phyloP scores from a whole-genome alignment of 2,329 filamentous ascomycete species.

The Mollisiaceae sp. region DNA sequence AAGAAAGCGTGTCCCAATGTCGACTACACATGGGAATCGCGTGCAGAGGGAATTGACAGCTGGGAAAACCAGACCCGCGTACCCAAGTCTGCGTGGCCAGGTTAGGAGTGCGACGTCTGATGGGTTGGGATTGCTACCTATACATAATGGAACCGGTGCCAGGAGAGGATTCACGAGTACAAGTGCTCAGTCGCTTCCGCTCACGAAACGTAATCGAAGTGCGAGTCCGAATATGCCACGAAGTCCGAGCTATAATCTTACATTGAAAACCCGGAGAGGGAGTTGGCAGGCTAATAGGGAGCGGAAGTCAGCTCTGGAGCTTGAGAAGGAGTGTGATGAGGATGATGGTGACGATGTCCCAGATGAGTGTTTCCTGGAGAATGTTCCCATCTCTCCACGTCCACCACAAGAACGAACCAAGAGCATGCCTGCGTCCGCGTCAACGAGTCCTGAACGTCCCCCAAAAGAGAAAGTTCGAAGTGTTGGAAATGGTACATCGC shows the following conservation, averaged over 20 bases:
- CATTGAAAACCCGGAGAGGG: slow-evolving; percentile 37
- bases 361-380: slow-evolving; percentile 79
- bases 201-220: slow-evolving; percentile 39
- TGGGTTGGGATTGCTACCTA: slow-evolving; percentile 40
- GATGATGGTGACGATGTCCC: slow-evolving; percentile 81
- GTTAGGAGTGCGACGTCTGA: slow-evolving; percentile 34
- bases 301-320: slow-evolving; percentile 70
- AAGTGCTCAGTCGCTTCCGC: slow-evolving; percentile 32
- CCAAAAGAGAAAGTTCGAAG: slow-evolving; percentile 39
- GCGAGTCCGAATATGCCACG: slow-evolving; percentile 36
- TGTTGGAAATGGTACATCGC: slow-evolving; percentile 66
- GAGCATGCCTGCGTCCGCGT: slow-evolving; percentile 57
- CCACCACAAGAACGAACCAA: slow-evolving; percentile 60
- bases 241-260: slow-evolving; percentile 29
- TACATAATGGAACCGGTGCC: slow-evolving; percentile 27
- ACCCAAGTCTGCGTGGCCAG: slow-evolving; percentile 37
- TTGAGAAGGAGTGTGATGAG: slow-evolving; percentile 77
- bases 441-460: slow-evolving; percentile 40
- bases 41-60: slow-evolving; percentile 41
- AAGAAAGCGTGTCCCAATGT: slow-evolving; percentile 35
- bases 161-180: slow-evolving; percentile 36
- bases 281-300: slow-evolving; percentile 73
- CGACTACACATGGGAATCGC: slow-evolving; percentile 32
- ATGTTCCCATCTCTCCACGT: slow-evolving; percentile 81
- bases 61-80: slow-evolving; percentile 30